Base-by-base conservation (phyloP, 208 protist species). In the Trypanosoma avium region DNA sequence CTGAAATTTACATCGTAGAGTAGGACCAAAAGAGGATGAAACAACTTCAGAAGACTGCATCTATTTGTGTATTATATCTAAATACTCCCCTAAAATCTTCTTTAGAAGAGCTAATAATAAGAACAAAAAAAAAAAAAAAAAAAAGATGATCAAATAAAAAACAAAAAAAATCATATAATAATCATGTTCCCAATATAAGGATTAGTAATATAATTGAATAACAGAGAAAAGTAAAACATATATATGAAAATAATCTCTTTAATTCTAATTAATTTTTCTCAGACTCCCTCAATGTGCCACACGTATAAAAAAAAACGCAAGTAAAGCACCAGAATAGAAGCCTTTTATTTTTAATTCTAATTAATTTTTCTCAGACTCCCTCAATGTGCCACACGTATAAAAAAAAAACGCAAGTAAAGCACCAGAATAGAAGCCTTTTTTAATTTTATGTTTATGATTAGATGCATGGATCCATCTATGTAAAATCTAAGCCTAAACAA, bases 291-390 rank as follows among this genome's bases (percentile, higher is more conserved):
- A 73, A 73, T 73, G 67, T 73, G 67, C 53, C 30, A 67, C 21
- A 53, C 67, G 54, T 33, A 73, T 32, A 12, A 45, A 48, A n/a
- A n/a, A 49, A 2, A 57, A 38, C 67, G 59, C 53, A 62, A 73
- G 19, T 38, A 67, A 62, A 48, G 42, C 67, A 67, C 67, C 67
- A 73, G 67, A 73, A 73, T 73, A 61, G 57, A 38, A 33, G 50
- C 43, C 67, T 67, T 73, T 48, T n/a, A n/a, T 13, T 12, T 15
- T 3, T 27, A 15, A 43, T 29, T 33, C 43, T 6, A n/a, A 30
- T 10, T 19, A 17, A 17, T n/a, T 22, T 40, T 56, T 73, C 67
- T 73, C 59, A 67, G 67, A 26, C 54, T 33, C 30, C 33, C 24
- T 67, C 60, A 73, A 73, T 73, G 67, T 73, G 67, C 53, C 30